These are phyloP conservation scores for Aspergillus nidulans DNA, from an alignment of 495 filamentous ascomycete species.

Conservation along the genomic window DNA sequence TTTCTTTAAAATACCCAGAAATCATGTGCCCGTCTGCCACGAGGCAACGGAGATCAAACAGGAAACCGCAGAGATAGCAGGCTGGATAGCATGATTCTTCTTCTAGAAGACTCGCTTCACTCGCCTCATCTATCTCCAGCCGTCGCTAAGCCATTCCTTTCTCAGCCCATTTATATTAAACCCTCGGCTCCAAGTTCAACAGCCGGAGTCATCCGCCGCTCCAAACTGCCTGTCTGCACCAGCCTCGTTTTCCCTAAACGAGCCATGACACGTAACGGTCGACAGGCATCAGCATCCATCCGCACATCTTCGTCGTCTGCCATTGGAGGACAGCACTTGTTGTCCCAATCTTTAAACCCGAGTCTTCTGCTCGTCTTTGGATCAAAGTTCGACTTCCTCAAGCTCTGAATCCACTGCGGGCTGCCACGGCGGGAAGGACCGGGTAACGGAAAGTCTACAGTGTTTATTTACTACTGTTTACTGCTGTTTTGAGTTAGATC, in stretches of 20 bases:
- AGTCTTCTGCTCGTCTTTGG: too few species aligned
- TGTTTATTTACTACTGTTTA: not conserved
- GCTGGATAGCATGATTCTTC: not conserved
- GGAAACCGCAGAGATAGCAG: not conserved
- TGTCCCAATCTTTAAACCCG: too few species aligned
- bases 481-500: too few species aligned
- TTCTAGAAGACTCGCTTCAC: not conserved
- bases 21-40: too few species aligned
- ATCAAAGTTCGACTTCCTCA: too few species aligned
- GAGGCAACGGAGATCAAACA: not conserved
- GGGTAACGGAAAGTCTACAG: not conserved
- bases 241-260: constrained; percentile 20
- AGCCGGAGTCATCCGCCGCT: not conserved
- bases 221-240: too few species aligned
- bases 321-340: not conserved
- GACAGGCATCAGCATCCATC: not conserved
- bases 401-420: not conserved
- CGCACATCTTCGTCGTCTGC: not conserved
- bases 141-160: too few species aligned
- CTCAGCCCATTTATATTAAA: too few species aligned
- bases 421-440: not conserved
- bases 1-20: too few species aligned
- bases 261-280: constrained; percentile 40
- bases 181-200: too few species aligned
- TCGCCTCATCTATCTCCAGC: too few species aligned